A percentile compares a stretch with the other conserved stretches of the same genome.
Evolutionary conservation across 2,329 filamentous ascomycete species (phyloP).

Genomic region (Nemania diffusa): DNA sequence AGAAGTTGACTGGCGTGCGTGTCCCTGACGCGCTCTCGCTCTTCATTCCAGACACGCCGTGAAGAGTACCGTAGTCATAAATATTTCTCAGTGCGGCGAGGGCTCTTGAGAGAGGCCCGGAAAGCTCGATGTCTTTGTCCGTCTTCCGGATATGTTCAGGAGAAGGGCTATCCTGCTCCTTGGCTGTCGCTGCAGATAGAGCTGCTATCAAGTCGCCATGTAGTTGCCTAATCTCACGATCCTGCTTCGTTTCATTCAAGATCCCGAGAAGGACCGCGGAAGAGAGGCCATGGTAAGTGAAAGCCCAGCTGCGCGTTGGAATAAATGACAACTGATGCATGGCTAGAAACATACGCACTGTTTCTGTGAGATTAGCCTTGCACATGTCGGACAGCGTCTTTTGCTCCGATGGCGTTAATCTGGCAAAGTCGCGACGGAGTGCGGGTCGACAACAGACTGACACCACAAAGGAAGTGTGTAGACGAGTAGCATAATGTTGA

Average conservation of each 20-base stretch:
- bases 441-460: constrained; percentile 73
- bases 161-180: constrained; percentile 64
- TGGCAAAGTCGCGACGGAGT: constrained; percentile 63
- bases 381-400: constrained; percentile 66
- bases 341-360: constrained; percentile 74
- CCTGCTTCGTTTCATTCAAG: constrained; percentile 69
- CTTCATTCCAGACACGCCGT: constrained; percentile 59
- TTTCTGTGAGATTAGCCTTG: constrained; percentile 71
- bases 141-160: constrained; percentile 64
- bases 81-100: constrained; percentile 71
- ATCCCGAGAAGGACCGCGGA: constrained; percentile 73
- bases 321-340: constrained; percentile 76
- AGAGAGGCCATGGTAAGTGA: constrained; percentile 74
- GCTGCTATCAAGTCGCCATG: constrained; percentile 73
- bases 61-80: constrained; percentile 71
- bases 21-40: constrained; percentile 60
- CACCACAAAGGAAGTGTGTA: constrained; percentile 73
- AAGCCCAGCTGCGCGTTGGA: constrained; percentile 74
- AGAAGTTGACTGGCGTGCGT: constrained; percentile 58
- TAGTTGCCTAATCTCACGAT: constrained; percentile 70
- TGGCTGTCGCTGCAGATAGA: constrained; percentile 71
- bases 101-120: constrained; percentile 69
- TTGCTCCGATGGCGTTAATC: constrained; percentile 64
- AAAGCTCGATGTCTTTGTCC: constrained; percentile 70
- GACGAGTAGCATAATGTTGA: constrained; percentile 71